Evolutionary conservation across 2,329 filamentous ascomycete species (phyloP).

Genomic region (Didymella segeticola): DNA sequence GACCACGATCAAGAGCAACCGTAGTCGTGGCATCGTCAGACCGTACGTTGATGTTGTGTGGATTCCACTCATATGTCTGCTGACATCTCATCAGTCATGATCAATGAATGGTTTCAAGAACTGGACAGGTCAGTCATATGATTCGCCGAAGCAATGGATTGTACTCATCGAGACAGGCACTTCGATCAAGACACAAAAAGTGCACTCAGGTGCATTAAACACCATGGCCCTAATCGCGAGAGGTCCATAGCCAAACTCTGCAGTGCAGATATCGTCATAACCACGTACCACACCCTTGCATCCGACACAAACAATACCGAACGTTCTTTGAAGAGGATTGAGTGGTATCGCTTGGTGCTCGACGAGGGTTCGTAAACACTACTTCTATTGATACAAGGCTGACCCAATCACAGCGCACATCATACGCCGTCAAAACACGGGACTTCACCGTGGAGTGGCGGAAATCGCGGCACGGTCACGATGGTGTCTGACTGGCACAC

Average conservation of each 20-base stretch:
- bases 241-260: conserved; percentile 12
- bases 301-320: conserved; percentile 14
- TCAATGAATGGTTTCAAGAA: conserved; percentile 42
- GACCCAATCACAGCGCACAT: conserved; percentile 48
- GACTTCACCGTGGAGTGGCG: conserved; percentile 52
- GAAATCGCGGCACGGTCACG: conserved; percentile 54
- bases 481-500: conserved; percentile 52
- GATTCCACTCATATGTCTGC: no score
- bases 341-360: conserved; percentile 41
- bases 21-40: conserved; percentile 41
- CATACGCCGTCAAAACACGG: conserved; percentile 58
- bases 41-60: conserved; percentile 36
- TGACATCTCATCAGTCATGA: conserved; percentile 46
- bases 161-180: conserved; percentile 18
- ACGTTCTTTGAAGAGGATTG: conserved; percentile 23
- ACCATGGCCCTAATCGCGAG: conserved; percentile 32
- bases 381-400: conserved; percentile 38
- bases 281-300: conserved; percentile 40
- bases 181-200: conserved; percentile 26
- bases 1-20: conserved; percentile 28
- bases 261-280: conserved; percentile 37
- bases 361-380: conserved; percentile 56
- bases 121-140: conserved; percentile 43
- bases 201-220: conserved; percentile 28
- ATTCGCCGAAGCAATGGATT: neutral